Conservation (phyloP, 768 basidiomycete genomes). For the Pleurotus eryngii region DNA sequence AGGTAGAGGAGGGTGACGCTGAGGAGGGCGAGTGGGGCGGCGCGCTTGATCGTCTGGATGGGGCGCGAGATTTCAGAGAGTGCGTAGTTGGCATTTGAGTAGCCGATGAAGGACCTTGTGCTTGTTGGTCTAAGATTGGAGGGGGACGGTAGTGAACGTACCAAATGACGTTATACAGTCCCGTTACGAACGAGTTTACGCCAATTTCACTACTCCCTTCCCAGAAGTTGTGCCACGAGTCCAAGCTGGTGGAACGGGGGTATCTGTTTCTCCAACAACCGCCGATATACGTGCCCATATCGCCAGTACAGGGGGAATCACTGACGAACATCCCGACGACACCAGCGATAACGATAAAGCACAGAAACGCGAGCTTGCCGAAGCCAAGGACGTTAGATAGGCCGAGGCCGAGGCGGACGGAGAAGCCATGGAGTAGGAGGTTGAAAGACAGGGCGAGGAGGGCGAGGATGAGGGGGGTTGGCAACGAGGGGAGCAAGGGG, state of each 20-base stretch:
- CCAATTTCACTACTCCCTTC: slow-evolving; percentile 49
- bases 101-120: slow-evolving; percentile 67
- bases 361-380: slow-evolving; percentile 58
- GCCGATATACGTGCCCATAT: slow-evolving; percentile 55
- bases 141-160: slow-evolving; percentile 19
- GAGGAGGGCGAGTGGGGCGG: slow-evolving; percentile 63
- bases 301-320: slow-evolving; percentile 26
- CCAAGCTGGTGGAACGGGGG: no score
- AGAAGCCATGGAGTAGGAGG: slow-evolving; percentile 53
- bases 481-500: slow-evolving; percentile 37
- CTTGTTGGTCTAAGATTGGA: not conserved
- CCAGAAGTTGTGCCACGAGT: slow-evolving; percentile 55
- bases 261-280: slow-evolving; percentile 8
- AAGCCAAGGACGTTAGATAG: slow-evolving; percentile 50
- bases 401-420: slow-evolving; percentile 42
- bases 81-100: slow-evolving; percentile 72
- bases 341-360: slow-evolving; percentile 50
- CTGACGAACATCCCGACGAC: slow-evolving; percentile 51
- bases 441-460: slow-evolving; percentile 55
- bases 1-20: slow-evolving; percentile 60
- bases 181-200: slow-evolving; percentile 58
- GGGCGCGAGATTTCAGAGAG: slow-evolving; percentile 71
- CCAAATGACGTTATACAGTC: slow-evolving; percentile 73
- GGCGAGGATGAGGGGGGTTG: slow-evolving; percentile 50
- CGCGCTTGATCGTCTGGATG: slow-evolving; percentile 65